Conservation (phyloP, 768 basidiomycete species). For the Podaxis pistillaris region DNA sequence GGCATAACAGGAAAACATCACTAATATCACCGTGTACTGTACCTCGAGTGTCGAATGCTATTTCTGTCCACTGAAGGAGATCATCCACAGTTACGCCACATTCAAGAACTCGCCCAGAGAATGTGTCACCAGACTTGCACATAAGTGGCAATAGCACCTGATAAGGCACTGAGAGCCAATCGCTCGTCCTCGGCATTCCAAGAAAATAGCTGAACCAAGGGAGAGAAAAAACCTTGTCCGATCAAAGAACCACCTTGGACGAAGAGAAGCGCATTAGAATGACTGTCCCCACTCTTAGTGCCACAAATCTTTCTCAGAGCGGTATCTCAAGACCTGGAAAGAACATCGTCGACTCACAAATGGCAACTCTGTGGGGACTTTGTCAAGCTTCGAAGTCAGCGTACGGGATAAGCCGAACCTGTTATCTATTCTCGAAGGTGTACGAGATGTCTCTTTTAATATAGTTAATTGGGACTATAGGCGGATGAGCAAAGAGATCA, state of each 20-base stretch:
- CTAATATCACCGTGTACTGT: background rate
- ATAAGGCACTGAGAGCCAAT: conserved; percentile 11
- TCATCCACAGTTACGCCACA: background rate
- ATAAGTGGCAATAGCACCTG: conserved; percentile 10
- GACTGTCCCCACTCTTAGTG: background rate
- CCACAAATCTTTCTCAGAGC: background rate
- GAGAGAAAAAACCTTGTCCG: background rate
- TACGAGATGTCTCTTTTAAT: conserved; percentile 4
- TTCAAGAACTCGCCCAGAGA: background rate
- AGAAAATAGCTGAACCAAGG: background rate
- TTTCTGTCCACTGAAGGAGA: background rate
- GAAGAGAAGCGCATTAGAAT: background rate
- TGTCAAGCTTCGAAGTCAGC: background rate
- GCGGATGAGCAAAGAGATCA: background rate
- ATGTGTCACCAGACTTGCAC: conserved; percentile 1
- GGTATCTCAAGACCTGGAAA: conserved; percentile 1
- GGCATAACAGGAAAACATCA: background rate
- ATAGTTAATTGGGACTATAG: background rate
- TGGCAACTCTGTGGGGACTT: background rate
- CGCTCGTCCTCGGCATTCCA: background rate
- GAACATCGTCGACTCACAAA: background rate
- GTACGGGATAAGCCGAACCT: background rate
- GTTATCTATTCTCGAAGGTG: conserved; percentile 1
- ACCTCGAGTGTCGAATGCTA: background rate
- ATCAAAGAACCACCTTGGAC: conserved; percentile 3